phyloP scores from a whole-genome alignment of 352 stramenopile species.

The Phytophthora citricola region DNA sequence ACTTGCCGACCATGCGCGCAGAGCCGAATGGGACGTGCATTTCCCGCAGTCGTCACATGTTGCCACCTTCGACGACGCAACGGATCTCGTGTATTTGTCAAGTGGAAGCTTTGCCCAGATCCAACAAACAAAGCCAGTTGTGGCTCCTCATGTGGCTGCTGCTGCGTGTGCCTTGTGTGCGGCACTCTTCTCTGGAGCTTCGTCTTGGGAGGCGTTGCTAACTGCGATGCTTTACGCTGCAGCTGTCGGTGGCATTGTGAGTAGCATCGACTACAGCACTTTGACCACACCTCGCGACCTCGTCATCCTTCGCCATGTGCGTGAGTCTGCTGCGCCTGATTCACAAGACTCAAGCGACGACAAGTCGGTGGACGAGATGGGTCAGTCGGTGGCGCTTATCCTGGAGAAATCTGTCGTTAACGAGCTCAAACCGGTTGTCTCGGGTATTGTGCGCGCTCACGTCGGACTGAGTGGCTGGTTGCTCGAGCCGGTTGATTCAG shows the following conservation, averaged over 20 bases:
- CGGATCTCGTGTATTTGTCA: conserved; percentile 74
- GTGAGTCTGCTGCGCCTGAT: conserved; percentile 60
- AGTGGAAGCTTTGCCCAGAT: conserved; percentile 55
- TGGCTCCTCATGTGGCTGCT: conserved; percentile 57
- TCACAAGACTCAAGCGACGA: conserved; percentile 40
- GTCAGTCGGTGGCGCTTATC: conserved; percentile 72
- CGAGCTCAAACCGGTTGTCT: conserved; percentile 62
- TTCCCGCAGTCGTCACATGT: conserved; percentile 71
- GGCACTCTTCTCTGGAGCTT: conserved; percentile 41
- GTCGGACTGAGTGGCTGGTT: conserved; percentile 78
- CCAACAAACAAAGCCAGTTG: conserved; percentile 50
- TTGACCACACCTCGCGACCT: conserved; percentile 66
- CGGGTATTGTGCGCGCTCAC: conserved; percentile 59
- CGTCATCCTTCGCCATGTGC: conserved; percentile 78
- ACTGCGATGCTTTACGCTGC: conserved; percentile 60
- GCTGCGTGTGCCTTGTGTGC: conserved; percentile 52
- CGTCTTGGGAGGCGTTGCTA: conserved; percentile 55
- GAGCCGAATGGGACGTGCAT: conserved; percentile 81
- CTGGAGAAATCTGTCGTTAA: conserved; percentile 84
- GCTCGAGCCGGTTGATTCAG: conserved; percentile 70
- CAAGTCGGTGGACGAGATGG: conserved; percentile 54
- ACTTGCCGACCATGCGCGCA: conserved; percentile 69
- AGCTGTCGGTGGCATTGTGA: conserved; percentile 52
- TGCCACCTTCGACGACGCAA: conserved; percentile 77
- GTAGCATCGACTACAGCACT: conserved; percentile 60